A percentile compares a stretch with the other conserved stretches of the same genome.
Evolutionary conservation across 495 filamentous ascomycete species (phyloP).

Genomic region (Astrothelium subdiscretum): DNA sequence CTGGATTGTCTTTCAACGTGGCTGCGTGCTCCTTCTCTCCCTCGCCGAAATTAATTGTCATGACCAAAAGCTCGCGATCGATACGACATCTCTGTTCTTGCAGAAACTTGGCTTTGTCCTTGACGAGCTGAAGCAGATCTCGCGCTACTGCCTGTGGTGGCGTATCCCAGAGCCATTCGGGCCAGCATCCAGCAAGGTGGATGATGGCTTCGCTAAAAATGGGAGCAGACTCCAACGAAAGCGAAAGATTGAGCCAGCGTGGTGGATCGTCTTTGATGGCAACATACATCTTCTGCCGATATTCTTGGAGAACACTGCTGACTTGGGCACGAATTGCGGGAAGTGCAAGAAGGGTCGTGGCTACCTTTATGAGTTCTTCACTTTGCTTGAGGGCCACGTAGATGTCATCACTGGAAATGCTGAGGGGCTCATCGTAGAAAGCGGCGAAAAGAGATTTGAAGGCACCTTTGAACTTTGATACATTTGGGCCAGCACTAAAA

Average conservation of each 20-base stretch:
- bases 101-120: conserved; percentile 8
- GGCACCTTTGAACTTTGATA: not conserved
- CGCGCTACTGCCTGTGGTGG: conserved; percentile 1
- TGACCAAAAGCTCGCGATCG: conserved; percentile 18
- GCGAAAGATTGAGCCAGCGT: conserved; percentile 18
- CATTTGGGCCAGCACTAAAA: not conserved
- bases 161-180: conserved; percentile 15
- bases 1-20: conserved; percentile 1
- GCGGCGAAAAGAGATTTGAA: not conserved
- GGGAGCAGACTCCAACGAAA: conserved; percentile 12
- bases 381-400: not conserved
- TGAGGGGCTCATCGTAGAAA: not conserved
- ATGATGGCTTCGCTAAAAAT: conserved; percentile 25
- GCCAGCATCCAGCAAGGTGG: conserved; percentile 21
- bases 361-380: not conserved
- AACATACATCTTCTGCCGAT: conserved; percentile 10
- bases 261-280: conserved; percentile 19
- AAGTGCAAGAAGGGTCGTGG: not conserved
- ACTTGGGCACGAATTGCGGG: not conserved
- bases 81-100: not conserved
- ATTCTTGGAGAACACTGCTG: not conserved
- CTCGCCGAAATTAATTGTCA: conserved; percentile 8
- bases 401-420: not conserved
- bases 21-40: not conserved
- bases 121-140: conserved; percentile 11